Evolutionary conservation across 2,329 filamentous ascomycete genomes (phyloP).

Genomic region (Calonectria fujianensis): DNA sequence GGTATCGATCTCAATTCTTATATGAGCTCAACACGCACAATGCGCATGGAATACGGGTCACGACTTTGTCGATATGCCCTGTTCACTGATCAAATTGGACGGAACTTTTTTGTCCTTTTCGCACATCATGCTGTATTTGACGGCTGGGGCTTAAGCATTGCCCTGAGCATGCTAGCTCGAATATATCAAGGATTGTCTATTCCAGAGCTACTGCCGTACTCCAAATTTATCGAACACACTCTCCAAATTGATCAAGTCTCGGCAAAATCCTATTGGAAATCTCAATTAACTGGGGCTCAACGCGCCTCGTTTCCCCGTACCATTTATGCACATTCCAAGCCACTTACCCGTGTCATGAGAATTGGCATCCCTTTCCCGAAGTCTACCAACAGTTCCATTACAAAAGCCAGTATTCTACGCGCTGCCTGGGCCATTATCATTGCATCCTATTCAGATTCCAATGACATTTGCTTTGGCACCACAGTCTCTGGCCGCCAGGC

Average conservation of each 20-base stretch:
- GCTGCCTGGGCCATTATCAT: constrained; percentile 72
- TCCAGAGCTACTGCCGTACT: constrained; percentile 1
- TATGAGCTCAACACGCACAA: not conserved
- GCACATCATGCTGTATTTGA: constrained; percentile 22
- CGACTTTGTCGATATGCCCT: constrained; percentile 3
- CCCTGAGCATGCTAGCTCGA: not conserved
- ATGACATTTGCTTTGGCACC: constrained; percentile 65
- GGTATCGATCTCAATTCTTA: not conserved
- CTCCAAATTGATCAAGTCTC: not conserved
- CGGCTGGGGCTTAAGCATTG: constrained; percentile 12
- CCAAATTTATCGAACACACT: constrained; percentile 9
- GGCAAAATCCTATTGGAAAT: constrained; percentile 3
- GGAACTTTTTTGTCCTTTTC: not conserved
- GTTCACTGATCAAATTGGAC: not conserved
- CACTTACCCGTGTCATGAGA: constrained; percentile 64
- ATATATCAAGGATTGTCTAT: not conserved
- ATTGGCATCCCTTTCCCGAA: not conserved
- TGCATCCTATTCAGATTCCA: constrained; percentile 64
- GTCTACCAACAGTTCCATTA: constrained; percentile 4
- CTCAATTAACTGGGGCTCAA: constrained; percentile 45
- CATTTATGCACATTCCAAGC: constrained; percentile 66
- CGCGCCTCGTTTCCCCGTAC: constrained; percentile 65
- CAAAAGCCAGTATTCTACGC: constrained; percentile 42
- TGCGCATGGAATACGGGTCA: constrained; percentile 12
- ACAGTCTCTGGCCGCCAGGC: constrained; percentile 63